Base-by-base conservation (phyloP, 2,329 filamentous ascomycete species). In the Claviceps cyperi region DNA sequence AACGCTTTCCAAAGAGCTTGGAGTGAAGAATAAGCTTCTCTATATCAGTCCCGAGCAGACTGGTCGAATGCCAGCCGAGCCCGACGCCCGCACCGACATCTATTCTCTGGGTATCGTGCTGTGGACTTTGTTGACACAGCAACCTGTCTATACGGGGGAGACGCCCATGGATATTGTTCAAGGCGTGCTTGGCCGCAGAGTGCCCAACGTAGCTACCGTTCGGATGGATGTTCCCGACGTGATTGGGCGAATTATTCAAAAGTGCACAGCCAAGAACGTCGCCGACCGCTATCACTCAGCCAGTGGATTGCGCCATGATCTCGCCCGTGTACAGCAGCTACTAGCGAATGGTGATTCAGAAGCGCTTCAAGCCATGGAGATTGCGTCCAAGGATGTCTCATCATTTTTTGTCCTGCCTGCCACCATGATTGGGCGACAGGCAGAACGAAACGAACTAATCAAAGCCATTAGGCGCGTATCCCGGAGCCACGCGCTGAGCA, bases 31-130 rank as follows among this genome's bases (percentile, higher is more conserved):
- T 61, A 95, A 94, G 66, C 72, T 97, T 19, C 80, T 90, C 48
- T 96, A 88, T 62, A 94, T 96, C 62, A 91, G 89, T 45, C 90
- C 91, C 0, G 91, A 97, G 62, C 91, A 96, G 69, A 96, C 91
- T 2, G 91, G 91, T 14, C 82, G 91, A 19, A 84, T 96, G 77
- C 86, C 89, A 2, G 88, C 86, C 3, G 90, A 96, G 64, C 91
- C 91, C 1, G 91, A 96, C 66, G 86, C 79, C 43, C 79, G 91
- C 40, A 96, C 91, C 15, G 91, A 97, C 64, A 94, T 96, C 35
- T 96, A 96, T 68, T 90, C 87, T 0, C 71, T 96, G 1, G 91
- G 91, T 4, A 82, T 96, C 39, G 66, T 96, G 1, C 91, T 96
- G 64, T 96, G 88, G 84, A 86, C 79, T 8, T 77, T 94, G 60